Conservation (phyloP, 768 basidiomycete species). For the Leccinum barrowsii region DNA sequence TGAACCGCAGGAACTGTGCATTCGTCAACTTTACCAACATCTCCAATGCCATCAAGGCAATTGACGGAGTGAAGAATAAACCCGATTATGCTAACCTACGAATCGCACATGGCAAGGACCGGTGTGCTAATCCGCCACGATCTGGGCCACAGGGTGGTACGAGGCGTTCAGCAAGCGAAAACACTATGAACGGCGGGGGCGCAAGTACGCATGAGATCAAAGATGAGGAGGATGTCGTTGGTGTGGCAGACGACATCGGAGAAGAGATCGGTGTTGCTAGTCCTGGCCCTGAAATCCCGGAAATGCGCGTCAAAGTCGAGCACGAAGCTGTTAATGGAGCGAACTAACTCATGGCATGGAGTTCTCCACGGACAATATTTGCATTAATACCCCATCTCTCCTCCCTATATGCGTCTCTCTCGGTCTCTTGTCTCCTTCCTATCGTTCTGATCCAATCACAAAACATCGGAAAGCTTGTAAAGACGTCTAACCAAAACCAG, state of each 20-base stretch:
- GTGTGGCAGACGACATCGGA: slow-evolving; percentile 22
- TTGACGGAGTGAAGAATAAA: slow-evolving; percentile 89
- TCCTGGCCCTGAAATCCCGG: slow-evolving; percentile 30
- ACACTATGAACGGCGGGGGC: slow-evolving; percentile 23
- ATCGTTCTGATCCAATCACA: slow-evolving; percentile 24
- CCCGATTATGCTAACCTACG: slow-evolving; percentile 87
- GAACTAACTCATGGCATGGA: slow-evolving; percentile 15
- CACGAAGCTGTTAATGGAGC: slow-evolving; percentile 25
- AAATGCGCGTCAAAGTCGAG: slow-evolving; percentile 44
- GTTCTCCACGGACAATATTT: slow-evolving; percentile 27
- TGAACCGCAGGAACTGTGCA: slow-evolving; percentile 72
- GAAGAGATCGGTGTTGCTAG: slow-evolving; percentile 23
- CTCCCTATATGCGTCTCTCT: slow-evolving; percentile 27
- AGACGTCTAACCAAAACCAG: slow-evolving; percentile 30
- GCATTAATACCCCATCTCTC: slow-evolving; percentile 29
- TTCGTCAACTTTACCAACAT: slow-evolving; percentile 97
- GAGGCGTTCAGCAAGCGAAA: slow-evolving; percentile 46
- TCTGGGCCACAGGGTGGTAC: slow-evolving; percentile 73
- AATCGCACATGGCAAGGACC: slow-evolving; percentile 93
- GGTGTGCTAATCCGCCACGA: slow-evolving; percentile 90
- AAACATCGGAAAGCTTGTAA: slow-evolving; percentile 33
- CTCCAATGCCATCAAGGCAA: slow-evolving; percentile 96
- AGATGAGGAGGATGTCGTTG: slow-evolving; percentile 26
- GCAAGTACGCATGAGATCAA: slow-evolving; percentile 12
- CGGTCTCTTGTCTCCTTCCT: slow-evolving; percentile 17